phyloP scores from a whole-genome alignment of 441 rosid genomes.

The Croton setiger region DNA sequence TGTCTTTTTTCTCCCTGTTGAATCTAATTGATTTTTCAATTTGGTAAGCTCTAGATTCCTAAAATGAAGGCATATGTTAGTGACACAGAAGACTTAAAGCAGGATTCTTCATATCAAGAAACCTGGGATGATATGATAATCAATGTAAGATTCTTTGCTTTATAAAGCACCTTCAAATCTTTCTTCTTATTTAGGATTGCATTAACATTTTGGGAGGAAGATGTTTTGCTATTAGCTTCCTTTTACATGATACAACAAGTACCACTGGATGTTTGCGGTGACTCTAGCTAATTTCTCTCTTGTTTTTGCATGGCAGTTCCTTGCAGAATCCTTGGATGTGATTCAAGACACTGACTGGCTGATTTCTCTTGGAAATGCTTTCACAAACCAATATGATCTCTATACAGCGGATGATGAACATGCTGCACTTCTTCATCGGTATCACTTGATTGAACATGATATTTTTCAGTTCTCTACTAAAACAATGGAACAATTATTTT shows the following conservation, averaged over 20 bases:
- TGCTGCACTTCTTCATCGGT: slow-evolving; percentile 95
- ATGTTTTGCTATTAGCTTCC: background rate
- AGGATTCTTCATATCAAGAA: slow-evolving; percentile 90
- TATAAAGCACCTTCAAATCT: slow-evolving; percentile 10
- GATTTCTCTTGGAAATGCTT: slow-evolving; percentile 87
- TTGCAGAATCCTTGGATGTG: slow-evolving; percentile 97
- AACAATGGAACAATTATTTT: background rate
- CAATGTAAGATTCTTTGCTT: slow-evolving; percentile 49
- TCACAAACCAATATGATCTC: slow-evolving; percentile 76
- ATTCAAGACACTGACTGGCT: slow-evolving; percentile 86
- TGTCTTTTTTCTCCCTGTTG: slow-evolving; percentile 17
- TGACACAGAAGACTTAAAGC: slow-evolving; percentile 97
- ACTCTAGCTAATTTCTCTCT: slow-evolving; percentile 8
- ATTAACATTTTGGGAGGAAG: slow-evolving; percentile 8
- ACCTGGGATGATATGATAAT: slow-evolving; percentile 99
- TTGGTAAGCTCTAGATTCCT: slow-evolving; percentile 99
- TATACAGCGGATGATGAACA: slow-evolving; percentile 84
- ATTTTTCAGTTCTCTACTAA: slow-evolving; percentile 15
- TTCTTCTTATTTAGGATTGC: slow-evolving; percentile 3
- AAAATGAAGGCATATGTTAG: slow-evolving; percentile 99
- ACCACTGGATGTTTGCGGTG: background rate
- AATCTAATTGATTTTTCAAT: slow-evolving; percentile 55
- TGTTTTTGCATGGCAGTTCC: slow-evolving; percentile 60
- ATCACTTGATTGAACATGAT: slow-evolving; percentile 24
- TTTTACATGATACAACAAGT: slow-evolving; percentile 3